These are phyloP conservation scores for Panaeolus cyanescens DNA, from an alignment of 768 basidiomycete species.

Conservation along the genomic window DNA sequence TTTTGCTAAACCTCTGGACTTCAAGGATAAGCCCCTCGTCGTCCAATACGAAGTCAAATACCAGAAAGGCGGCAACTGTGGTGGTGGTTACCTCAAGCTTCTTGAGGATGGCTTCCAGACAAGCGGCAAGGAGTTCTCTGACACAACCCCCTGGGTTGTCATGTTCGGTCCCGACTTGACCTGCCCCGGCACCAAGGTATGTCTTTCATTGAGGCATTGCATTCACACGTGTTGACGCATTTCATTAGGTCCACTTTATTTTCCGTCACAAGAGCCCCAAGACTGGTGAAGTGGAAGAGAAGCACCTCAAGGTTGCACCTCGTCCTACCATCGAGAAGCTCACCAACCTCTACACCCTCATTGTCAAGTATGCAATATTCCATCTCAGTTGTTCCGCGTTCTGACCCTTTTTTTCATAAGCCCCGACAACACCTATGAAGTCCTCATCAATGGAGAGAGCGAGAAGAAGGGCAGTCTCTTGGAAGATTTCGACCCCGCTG, in stretches of 20 bases:
- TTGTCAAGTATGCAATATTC: slow-evolving; percentile 70
- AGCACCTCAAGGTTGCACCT: slow-evolving; percentile 85
- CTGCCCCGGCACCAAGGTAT: slow-evolving; percentile 87
- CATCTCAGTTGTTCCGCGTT: background rate
- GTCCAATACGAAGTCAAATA: slow-evolving; percentile 99
- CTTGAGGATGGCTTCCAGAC: slow-evolving; percentile 94
- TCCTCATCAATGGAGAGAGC: slow-evolving; percentile 86
- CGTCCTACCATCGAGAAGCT: slow-evolving; percentile 86
- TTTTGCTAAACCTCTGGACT: slow-evolving; percentile 76
- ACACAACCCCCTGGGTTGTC: slow-evolving; percentile 92
- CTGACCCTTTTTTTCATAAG: slow-evolving; percentile 43
- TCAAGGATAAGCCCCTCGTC: slow-evolving; percentile 83
- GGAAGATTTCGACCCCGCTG: slow-evolving; percentile 90
- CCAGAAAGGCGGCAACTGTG: slow-evolving; percentile 98
- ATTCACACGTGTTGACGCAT: slow-evolving; percentile 5
- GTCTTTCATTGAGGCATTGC: background rate
- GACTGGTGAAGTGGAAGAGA: slow-evolving; percentile 94
- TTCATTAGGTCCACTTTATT: slow-evolving; percentile 89
- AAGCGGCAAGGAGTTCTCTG: slow-evolving; percentile 89
- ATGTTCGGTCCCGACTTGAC: slow-evolving; percentile 99
- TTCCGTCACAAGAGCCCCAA: slow-evolving; percentile 97
- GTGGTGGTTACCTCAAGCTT: slow-evolving; percentile 98
- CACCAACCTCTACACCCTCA: slow-evolving; percentile 93
- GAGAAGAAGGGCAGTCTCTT: slow-evolving; percentile 82
- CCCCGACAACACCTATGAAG: slow-evolving; percentile 93